Evolutionary conservation across 2,329 filamentous ascomycete species (phyloP).

Genomic region (Cordyceps tenuipes): DNA sequence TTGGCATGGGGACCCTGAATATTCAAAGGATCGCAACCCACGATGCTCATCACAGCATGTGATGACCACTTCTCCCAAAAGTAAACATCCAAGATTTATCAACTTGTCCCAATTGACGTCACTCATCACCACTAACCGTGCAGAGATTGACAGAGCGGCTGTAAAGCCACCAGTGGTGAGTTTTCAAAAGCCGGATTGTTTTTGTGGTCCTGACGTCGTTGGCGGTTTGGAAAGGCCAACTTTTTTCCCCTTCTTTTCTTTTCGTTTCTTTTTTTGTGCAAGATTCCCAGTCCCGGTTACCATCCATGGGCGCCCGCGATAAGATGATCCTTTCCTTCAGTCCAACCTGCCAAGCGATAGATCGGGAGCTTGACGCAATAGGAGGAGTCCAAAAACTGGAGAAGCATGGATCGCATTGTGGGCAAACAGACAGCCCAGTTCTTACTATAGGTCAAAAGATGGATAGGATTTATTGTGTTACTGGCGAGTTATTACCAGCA

Average conservation of each 20-base stretch:
- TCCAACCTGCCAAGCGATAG: not conserved
- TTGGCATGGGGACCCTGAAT: not conserved
- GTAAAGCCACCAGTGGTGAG: not conserved
- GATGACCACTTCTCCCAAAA: not conserved
- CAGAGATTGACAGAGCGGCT: not conserved
- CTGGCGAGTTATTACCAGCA: too few species aligned
- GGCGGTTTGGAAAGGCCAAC: not conserved
- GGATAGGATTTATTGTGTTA: not conserved
- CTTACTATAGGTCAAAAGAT: not conserved
- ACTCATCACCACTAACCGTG: not conserved
- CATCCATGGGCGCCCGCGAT: not conserved
- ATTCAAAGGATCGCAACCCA: not conserved
- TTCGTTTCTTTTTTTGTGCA: too few species aligned
- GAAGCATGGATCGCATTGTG: not conserved
- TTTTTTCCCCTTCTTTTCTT: too few species aligned
- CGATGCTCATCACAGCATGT: not conserved
- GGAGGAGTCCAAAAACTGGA: slow-evolving; percentile 1
- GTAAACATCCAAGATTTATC: too few species aligned
- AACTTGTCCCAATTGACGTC: not conserved
- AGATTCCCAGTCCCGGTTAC: not conserved
- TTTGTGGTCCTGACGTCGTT: not conserved
- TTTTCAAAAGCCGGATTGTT: not conserved
- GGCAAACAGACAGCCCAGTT: not conserved
- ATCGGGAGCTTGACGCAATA: not conserved
- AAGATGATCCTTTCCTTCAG: too few species aligned